phyloP scores from a whole-genome alignment of 768 basidiomycete species.

The Boletus sp. region DNA sequence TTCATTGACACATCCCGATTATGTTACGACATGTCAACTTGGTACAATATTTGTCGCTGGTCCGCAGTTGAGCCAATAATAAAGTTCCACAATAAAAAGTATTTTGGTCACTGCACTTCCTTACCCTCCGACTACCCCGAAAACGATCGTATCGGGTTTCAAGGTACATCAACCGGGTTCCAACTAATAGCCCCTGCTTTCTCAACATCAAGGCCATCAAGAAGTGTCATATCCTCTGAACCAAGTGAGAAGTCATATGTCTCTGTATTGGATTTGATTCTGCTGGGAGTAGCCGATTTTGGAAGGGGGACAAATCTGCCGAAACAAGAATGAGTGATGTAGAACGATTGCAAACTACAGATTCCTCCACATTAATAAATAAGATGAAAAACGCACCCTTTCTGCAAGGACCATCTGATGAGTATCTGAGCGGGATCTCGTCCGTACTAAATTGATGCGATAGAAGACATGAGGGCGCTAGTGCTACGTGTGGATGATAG shows the following conservation, averaged over 20 bases:
- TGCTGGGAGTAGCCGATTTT: conserved; percentile 68
- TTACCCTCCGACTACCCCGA: neutral
- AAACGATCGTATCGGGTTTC: conserved; percentile 20
- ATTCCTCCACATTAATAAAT: neutral
- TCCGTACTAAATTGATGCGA: conserved; percentile 40
- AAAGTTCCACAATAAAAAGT: neutral
- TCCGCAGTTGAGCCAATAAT: neutral
- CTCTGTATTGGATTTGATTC: conserved; percentile 72
- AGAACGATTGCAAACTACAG: neutral
- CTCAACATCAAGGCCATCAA: conserved; percentile 74
- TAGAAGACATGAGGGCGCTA: conserved; percentile 2
- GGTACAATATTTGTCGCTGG: neutral
- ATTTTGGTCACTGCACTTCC: too few relatives aligned
- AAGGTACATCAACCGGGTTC: conserved; percentile 69
- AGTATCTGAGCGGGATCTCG: conserved; percentile 77
- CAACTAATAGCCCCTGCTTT: conserved; percentile 73
- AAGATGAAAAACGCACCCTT: conserved; percentile 49
- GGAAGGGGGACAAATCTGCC: conserved; percentile 77
- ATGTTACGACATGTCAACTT: neutral
- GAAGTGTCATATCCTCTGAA: conserved; percentile 57
- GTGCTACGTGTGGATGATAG: conserved; percentile 1
- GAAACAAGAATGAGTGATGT: neutral
- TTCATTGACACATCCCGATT: neutral
- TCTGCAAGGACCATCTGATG: conserved; percentile 88
- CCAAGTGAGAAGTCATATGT: conserved; percentile 75